Conservation (phyloP, 2,329 filamentous ascomycete genomes). For the Fusarium lateritium region DNA sequence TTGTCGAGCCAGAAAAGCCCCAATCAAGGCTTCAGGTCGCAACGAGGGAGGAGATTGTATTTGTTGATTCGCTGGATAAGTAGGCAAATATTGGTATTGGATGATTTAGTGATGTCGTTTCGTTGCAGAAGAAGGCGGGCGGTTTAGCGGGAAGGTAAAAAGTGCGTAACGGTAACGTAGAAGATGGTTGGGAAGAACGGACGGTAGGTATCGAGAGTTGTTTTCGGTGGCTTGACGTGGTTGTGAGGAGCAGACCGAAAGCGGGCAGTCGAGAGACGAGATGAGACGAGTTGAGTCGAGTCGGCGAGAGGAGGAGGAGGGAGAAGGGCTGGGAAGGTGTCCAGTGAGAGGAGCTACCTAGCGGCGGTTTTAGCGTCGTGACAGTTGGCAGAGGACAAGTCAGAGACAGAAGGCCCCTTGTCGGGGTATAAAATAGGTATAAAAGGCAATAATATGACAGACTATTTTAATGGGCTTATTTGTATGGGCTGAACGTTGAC, state of each 20-base stretch:
- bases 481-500: background rate
- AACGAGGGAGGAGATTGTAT: slow-evolving; percentile 24
- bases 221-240: slow-evolving; percentile 44
- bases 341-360: slow-evolving; percentile 26
- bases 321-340: slow-evolving; percentile 21
- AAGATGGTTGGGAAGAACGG: slow-evolving; percentile 14
- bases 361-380: slow-evolving; percentile 37
- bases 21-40: slow-evolving; percentile 17
- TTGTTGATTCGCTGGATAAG: slow-evolving; percentile 24
- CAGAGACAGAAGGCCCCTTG: background rate
- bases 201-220: slow-evolving; percentile 26
- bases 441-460: background rate
- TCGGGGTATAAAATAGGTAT: background rate
- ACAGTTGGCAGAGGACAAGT: slow-evolving; percentile 37
- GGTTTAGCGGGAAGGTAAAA: slow-evolving; percentile 14
- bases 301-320: background rate
- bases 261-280: slow-evolving; percentile 23
- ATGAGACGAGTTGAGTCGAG: slow-evolving; percentile 1
- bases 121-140: slow-evolving; percentile 28
- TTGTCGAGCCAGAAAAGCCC: slow-evolving; percentile 34
- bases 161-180: slow-evolving; percentile 35
- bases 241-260: slow-evolving; percentile 42
- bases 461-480: background rate
- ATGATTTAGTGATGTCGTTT: slow-evolving; percentile 24
- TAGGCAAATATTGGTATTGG: slow-evolving; percentile 14